phyloP scores from a whole-genome alignment of 352 stramenopile species.

The Phytopythium oedochilum region DNA sequence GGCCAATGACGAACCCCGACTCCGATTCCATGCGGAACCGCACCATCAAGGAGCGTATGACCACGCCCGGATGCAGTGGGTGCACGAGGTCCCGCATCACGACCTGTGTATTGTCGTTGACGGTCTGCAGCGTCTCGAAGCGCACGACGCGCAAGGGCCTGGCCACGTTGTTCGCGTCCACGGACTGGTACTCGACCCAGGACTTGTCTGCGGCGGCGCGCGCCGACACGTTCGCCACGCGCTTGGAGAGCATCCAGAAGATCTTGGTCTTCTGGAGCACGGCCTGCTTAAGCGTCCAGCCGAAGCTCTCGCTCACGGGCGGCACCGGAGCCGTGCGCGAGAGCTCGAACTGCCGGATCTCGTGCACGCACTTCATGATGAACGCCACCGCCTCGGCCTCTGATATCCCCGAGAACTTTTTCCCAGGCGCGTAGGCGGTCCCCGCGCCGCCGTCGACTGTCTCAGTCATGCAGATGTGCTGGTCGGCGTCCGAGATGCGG shows the following conservation, averaged over 20 bases:
- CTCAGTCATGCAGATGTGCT: neutral
- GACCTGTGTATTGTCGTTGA: conserved; percentile 35
- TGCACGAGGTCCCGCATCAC: conserved; percentile 33
- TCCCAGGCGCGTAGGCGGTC: conserved; percentile 1
- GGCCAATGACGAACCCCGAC: conserved; percentile 25
- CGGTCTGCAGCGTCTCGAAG: conserved; percentile 34
- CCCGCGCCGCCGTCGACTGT: conserved; percentile 1
- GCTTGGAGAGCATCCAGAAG: conserved; percentile 32
- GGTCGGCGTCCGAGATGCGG: conserved; percentile 3
- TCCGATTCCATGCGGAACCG: conserved; percentile 35
- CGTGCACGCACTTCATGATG: conserved; percentile 22
- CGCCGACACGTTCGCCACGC: conserved; percentile 22
- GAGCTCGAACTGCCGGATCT: conserved; percentile 18
- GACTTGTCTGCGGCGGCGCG: conserved; percentile 14
- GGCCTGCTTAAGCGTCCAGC: conserved; percentile 31
- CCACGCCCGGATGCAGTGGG: conserved; percentile 24
- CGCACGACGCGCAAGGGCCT: conserved; percentile 29
- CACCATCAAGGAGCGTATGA: conserved; percentile 33
- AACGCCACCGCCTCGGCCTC: conserved; percentile 22
- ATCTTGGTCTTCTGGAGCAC: conserved; percentile 17
- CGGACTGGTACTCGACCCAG: conserved; percentile 28
- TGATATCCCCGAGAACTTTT: conserved; percentile 10
- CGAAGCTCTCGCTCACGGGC: conserved; percentile 19
- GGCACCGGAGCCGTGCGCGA: conserved; percentile 3
- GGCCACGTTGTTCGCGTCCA: conserved; percentile 22